These are phyloP conservation scores for Aspergillus fumigatiaffinis DNA, from an alignment of 2,329 filamentous ascomycete species.

Conservation along the genomic window DNA sequence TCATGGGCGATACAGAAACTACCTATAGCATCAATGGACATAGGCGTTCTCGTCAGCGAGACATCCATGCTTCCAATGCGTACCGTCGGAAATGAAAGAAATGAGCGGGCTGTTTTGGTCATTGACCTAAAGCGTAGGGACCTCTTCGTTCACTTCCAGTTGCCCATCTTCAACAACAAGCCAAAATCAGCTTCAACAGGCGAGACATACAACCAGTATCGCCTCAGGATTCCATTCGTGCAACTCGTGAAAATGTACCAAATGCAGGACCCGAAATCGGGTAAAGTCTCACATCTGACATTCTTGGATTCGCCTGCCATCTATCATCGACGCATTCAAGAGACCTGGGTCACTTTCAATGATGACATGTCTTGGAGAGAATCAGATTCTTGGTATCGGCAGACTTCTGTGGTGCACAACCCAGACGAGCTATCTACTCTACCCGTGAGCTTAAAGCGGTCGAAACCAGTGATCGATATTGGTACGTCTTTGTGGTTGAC, in stretches of 20 bases:
- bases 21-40: slow-evolving; percentile 49
- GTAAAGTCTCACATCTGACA: slow-evolving; percentile 32
- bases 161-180: slow-evolving; percentile 23
- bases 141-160: slow-evolving; percentile 44
- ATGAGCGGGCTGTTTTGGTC: slow-evolving; percentile 29
- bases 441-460: slow-evolving; percentile 47
- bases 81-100: slow-evolving; percentile 28
- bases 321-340: slow-evolving; percentile 40
- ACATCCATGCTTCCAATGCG: slow-evolving; percentile 59
- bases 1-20: slow-evolving; percentile 34
- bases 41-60: slow-evolving; percentile 57
- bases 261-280: slow-evolving; percentile 14
- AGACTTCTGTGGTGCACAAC: slow-evolving; percentile 58
- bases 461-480: slow-evolving; percentile 55
- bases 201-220: slow-evolving; percentile 27
- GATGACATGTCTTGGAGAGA: slow-evolving; percentile 51
- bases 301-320: slow-evolving; percentile 43
- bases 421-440: slow-evolving; percentile 31
- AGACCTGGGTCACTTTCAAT: slow-evolving; percentile 40
- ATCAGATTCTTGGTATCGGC: slow-evolving; percentile 57
- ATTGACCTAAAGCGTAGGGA: slow-evolving; percentile 44
- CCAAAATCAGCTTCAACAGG: background rate
- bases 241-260: slow-evolving; percentile 41
- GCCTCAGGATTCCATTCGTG: slow-evolving; percentile 44
- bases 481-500: slow-evolving; percentile 36